Evolutionary conservation across 1,284 basidiomycete species (phyloP), one percentile per base, ranked within the genome.

Genomic region (Ustilago xerochloae): DNA sequence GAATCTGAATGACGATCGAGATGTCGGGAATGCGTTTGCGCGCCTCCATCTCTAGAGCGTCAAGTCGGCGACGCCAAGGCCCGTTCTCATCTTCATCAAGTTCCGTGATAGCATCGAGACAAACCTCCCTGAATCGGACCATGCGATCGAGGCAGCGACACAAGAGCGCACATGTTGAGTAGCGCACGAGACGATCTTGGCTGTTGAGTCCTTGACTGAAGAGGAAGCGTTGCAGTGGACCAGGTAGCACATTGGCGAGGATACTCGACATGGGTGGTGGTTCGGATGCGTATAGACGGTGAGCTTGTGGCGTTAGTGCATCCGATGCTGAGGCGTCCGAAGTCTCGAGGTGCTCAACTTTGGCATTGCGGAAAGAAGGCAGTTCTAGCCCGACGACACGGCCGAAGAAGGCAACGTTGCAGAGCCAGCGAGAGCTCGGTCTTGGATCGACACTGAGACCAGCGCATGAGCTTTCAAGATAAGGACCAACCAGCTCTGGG

Each of bases 351-450:
- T 64, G 51, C 58, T 75, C 63, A 5, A 70, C 66, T 43, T 69
- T 75, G 29, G 63, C 63, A 0, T 88, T 90, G 1, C 86, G 83
- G 9, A 86, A 78, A 9, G 78, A 64, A 0, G 93, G 94, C 0
- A 93, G 85, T 0, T 91, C 89, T 0, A 94, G 87, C 0, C 91
- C 91, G 47, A 96, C 87, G 32, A 94, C 88, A 3, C 88, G 87
- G 0, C 91, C 91, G 39, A 93, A 88, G 80, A 94, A 92, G 3
- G 92, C 88, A 63, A 95, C 89, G 56, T 93, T 94, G 2, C 91
- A 89, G 30, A 97, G 90, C 94, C 94, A 97, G 78, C 91, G 90
- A 0, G 92, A 92, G 6, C 92, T 92, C 0, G 94, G 88, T 1
- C 92, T 89, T 0, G 94, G 93, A 72, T 97, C 94, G 7, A 97